Conservation (phyloP, 768 basidiomycete species). For the Boletales sp. region DNA sequence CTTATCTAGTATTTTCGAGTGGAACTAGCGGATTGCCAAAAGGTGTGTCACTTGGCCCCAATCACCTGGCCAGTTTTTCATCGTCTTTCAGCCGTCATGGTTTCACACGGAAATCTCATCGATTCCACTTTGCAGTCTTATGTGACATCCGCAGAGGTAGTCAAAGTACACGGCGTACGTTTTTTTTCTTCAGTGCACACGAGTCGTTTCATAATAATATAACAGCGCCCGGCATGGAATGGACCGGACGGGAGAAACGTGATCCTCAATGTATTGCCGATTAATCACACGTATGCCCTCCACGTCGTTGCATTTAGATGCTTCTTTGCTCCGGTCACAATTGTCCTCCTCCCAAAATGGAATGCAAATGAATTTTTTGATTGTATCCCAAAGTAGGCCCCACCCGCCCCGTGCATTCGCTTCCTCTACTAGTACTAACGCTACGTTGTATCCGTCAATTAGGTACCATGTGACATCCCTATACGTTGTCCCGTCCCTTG, state of each 20-base stretch:
- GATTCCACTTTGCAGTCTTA: slow-evolving; percentile 40
- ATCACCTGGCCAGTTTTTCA: neutral
- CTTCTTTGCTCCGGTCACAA: slow-evolving; percentile 43
- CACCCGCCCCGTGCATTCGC: neutral
- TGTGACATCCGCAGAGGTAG: slow-evolving; percentile 27
- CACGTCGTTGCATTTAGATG: slow-evolving; percentile 48
- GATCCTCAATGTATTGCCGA: slow-evolving; percentile 56
- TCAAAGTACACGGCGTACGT: slow-evolving; percentile 40
- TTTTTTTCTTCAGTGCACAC: too few species aligned
- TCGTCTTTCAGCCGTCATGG: slow-evolving; percentile 54
- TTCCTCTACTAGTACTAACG: neutral
- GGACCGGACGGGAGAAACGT: slow-evolving; percentile 47
- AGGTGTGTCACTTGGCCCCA: slow-evolving; percentile 37
- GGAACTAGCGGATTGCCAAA: slow-evolving; percentile 77
- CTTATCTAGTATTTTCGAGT: slow-evolving; percentile 73
- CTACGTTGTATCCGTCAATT: neutral
- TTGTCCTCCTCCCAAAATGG: slow-evolving; percentile 61
- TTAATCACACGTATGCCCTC: slow-evolving; percentile 68
- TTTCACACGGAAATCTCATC: slow-evolving; percentile 63
- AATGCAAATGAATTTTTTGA: slow-evolving; percentile 47
- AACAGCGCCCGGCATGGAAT: slow-evolving; percentile 36
- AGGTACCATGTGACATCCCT: slow-evolving; percentile 56
- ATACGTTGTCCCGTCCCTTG: slow-evolving; percentile 55
- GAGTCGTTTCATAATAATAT: neutral
- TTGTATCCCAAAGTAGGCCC: slow-evolving; percentile 54